phyloP scores from a whole-genome alignment of 768 basidiomycete species.

The Daedaleopsis nitida region DNA sequence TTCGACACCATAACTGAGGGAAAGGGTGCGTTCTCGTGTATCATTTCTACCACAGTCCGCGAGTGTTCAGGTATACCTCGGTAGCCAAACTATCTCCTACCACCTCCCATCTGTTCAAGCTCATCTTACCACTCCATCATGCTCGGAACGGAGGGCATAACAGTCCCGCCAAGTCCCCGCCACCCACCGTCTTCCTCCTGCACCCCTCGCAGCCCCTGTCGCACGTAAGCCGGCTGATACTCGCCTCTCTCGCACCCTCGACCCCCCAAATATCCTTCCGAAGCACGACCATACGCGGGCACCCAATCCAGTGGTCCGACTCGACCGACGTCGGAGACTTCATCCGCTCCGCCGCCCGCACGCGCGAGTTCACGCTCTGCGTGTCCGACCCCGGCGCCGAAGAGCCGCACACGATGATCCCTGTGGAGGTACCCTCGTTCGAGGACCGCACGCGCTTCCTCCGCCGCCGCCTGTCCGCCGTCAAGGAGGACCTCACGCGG shows the following conservation, averaged over 20 bases:
- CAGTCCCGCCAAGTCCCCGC: slow-evolving; percentile 28
- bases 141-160: slow-evolving; percentile 13
- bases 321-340: slow-evolving; percentile 69
- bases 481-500: slow-evolving; percentile 45
- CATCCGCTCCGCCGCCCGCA: slow-evolving; percentile 59
- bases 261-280: slow-evolving; percentile 46
- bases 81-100: slow-evolving; percentile 64
- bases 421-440: slow-evolving; percentile 64
- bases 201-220: slow-evolving; percentile 72
- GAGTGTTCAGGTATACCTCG: background rate
- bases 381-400: slow-evolving; percentile 23
- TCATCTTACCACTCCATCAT: slow-evolving; percentile 53
- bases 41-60: background rate
- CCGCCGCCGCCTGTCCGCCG: slow-evolving; percentile 43
- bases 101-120: slow-evolving; percentile 65
- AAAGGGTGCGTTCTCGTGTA: slow-evolving; percentile 37
- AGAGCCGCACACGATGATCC: slow-evolving; percentile 34
- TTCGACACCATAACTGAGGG: slow-evolving; percentile 26
- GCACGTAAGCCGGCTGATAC: slow-evolving; percentile 60
- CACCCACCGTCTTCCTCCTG: slow-evolving; percentile 58
- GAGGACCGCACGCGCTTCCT: slow-evolving; percentile 63
- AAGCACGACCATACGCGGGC: slow-evolving; percentile 34
- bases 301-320: slow-evolving; percentile 57
- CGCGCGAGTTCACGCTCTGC: slow-evolving; percentile 54
- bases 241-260: slow-evolving; percentile 41